Evolutionary conservation across 345 rosid genomes (phyloP), one percentile per base, ranked within the genome.

Genomic region (Nasturtium officinale): DNA sequence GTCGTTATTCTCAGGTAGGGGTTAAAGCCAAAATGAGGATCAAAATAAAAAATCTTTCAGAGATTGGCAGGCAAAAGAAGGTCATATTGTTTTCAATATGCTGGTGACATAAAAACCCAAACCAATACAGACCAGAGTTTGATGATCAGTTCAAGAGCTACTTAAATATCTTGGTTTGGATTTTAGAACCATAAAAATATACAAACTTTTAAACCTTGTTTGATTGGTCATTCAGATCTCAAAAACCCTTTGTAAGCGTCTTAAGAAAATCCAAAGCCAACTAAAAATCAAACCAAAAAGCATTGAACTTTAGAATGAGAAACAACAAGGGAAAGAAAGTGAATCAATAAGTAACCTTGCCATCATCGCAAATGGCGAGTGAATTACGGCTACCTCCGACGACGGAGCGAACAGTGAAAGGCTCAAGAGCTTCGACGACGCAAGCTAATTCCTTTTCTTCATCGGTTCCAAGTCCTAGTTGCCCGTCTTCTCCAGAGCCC

Each of bases 401-500:
- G 43, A 96, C 90, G 20, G 96, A 96, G 74, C 87, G 87, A 45
- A 96, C 95, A 15, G 72, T 67, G 65, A 74, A 77, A 51, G 89
- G 83, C 70, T 90, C 83, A 11, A 92, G 91, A 79, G 95, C 89
- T 56, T 84, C 73, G 53, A 96, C 83, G 50, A 77, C 86, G 74
- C 85, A 87, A 64, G 88, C 95, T 88, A 89, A 76, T 68, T 92
- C 93, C 69, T 82, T 90, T 65, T 90, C 98, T 74, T 90, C 96
- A 73, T 87, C 70, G 72, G 70, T 80, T 11, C 98, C 99, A 58
- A 92, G 82, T 45, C 99, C 98, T 66, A 96, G 72, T 64, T 96
- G 98, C 53, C 99, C 99, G 67, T 96, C 98, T 80, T 96, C 99
- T 48, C 98, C 98, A 12, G 98, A 73, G 45, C 99, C 99, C 98